These are phyloP conservation scores for Russula foetens DNA, from an alignment of 768 basidiomycete genomes.

Conservation along the genomic window DNA sequence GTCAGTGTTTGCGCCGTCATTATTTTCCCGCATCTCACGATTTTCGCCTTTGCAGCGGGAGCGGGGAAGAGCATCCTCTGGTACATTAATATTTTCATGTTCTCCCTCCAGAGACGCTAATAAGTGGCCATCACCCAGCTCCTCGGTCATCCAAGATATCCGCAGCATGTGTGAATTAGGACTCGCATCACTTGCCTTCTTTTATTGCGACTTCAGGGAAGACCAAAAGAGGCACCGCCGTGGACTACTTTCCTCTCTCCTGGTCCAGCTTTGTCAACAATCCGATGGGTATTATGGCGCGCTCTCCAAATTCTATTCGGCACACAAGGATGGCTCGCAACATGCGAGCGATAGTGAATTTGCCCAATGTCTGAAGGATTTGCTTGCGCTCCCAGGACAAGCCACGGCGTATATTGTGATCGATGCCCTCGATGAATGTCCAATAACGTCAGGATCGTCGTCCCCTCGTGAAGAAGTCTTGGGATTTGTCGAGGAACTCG, in stretches of 20 bases:
- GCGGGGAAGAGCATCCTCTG: neutral
- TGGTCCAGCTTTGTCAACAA: neutral
- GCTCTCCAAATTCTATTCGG: neutral
- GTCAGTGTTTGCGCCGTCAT: neutral
- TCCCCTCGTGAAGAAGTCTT: neutral
- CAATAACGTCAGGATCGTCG: neutral
- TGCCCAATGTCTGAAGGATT: neutral
- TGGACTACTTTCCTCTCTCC: neutral
- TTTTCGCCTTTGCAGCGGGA: neutral
- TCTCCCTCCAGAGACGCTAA: neutral
- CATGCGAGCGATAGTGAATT: neutral
- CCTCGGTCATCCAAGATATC: neutral
- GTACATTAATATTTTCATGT: neutral
- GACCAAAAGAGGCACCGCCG: neutral
- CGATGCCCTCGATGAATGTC: conserved; percentile 4
- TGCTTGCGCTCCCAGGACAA: neutral
- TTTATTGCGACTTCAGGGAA: conserved; percentile 3
- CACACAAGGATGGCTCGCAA: neutral
- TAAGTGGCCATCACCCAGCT: neutral
- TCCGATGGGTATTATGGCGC: neutral
- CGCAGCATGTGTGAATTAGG: neutral
- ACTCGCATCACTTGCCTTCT: neutral
- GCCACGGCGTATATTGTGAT: neutral
- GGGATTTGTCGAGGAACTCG: neutral
- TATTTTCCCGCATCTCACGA: neutral